A percentile compares a stretch with the other conserved stretches of the same genome.
phyloP scores from a whole-genome alignment of 352 stramenopile genomes.

The Phytophthora colocasiae region DNA sequence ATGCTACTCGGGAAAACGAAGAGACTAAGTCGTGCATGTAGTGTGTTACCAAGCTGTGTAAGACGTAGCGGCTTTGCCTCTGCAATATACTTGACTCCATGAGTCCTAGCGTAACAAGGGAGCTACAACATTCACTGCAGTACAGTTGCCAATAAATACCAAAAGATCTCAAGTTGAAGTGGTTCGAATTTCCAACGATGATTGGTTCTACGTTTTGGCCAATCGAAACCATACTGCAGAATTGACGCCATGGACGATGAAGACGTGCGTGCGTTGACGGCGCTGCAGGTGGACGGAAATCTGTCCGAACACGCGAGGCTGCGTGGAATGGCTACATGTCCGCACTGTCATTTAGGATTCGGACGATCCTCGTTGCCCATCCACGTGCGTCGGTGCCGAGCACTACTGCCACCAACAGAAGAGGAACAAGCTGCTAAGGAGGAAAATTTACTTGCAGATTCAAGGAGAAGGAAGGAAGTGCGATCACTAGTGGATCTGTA shows the following conservation, averaged over 20 bases:
- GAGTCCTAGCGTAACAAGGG: no score
- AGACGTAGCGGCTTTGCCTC: no score
- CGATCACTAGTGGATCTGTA: conserved; percentile 70
- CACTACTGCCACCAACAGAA: conserved; percentile 40
- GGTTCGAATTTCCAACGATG: not conserved
- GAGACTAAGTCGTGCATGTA: no score
- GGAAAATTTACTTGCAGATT: not conserved
- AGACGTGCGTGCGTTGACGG: conserved; percentile 45
- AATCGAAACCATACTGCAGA: conserved; percentile 3
- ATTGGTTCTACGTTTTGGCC: conserved; percentile 15
- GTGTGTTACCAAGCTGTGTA: no score
- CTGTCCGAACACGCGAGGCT: conserved; percentile 26
- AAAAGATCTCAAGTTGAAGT: conserved; percentile 2
- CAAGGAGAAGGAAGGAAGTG: conserved; percentile 41
- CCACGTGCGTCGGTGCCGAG: conserved; percentile 66
- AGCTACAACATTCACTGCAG: no score
- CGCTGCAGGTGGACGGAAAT: conserved; percentile 27
- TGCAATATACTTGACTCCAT: no score
- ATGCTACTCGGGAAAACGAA: no score
- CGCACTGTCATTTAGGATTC: conserved; percentile 66
- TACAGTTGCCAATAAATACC: no score
- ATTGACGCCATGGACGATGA: conserved; percentile 37
- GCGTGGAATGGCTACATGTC: conserved; percentile 47
- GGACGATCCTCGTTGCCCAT: conserved; percentile 68
- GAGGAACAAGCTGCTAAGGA: conserved; percentile 24